Evolutionary conservation across 2,329 filamentous ascomycete genomes (phyloP).

Genomic region (Teratosphaeria zuluensis): DNA sequence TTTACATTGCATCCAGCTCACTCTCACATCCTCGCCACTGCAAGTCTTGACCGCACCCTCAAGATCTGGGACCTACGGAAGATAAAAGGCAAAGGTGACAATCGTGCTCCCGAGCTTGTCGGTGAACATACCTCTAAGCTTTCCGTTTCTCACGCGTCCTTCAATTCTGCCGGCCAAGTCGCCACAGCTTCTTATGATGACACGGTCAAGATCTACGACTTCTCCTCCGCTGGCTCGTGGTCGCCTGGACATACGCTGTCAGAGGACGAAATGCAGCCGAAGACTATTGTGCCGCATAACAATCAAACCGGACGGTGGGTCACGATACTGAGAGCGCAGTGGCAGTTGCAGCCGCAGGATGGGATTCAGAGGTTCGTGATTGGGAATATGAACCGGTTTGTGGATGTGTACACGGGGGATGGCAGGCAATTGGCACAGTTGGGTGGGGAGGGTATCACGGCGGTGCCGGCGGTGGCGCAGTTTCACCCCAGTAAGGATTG

Average conservation of each 20-base stretch:
- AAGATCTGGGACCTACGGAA: constrained; percentile 90
- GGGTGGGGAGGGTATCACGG: constrained; percentile 81
- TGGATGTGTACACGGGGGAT: constrained; percentile 74
- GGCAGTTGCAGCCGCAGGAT: constrained; percentile 72
- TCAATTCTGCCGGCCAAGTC: constrained; percentile 73
- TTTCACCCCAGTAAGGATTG: constrained; percentile 83
- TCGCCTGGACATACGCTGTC: constrained; percentile 42
- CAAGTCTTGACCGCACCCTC: constrained; percentile 77
- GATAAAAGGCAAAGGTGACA: constrained; percentile 50
- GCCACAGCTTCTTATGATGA: constrained; percentile 94
- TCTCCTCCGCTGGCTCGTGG: constrained; percentile 39
- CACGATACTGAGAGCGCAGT: constrained; percentile 76
- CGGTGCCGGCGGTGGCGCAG: constrained; percentile 83
- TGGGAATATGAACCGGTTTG: constrained; percentile 84
- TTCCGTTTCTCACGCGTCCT: constrained; percentile 86
- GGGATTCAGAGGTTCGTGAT: constrained; percentile 82
- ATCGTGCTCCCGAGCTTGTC: constrained; percentile 56
- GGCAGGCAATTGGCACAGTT: constrained; percentile 84
- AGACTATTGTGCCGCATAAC: constrained; percentile 67
- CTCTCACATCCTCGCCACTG: constrained; percentile 77
- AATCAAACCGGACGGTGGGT: constrained; percentile 96
- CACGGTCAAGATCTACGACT: constrained; percentile 84
- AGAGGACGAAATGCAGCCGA: constrained; percentile 57
- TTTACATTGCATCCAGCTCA: constrained; percentile 75
- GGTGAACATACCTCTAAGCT: constrained; percentile 75